Evolutionary conservation across 495 filamentous ascomycete species (phyloP), one percentile per base, ranked within the genome.

Genomic region (Talaromyces thailandensis): DNA sequence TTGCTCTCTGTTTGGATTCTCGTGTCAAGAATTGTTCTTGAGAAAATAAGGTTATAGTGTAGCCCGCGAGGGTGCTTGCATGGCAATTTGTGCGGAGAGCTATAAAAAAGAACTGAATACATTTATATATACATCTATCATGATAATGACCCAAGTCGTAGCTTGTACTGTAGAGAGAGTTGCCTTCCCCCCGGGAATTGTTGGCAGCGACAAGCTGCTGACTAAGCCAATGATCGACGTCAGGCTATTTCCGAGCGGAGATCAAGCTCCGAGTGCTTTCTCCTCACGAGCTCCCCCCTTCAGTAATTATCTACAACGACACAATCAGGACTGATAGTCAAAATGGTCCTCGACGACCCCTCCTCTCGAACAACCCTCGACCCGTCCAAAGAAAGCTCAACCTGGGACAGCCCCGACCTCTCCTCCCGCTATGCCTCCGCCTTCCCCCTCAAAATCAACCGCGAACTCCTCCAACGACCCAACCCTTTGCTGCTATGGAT

Each of bases 401-500:
- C 59, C n/a, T 61, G 59, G 59, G 43, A 61, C 43, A 61, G 43
- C 59, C 59, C 59, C 37, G 59, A 61, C 28, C 59, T 48, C 43
- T 21, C 23, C 6, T 50, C 37, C 4, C 59, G 24, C 37, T 32
- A 61, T 32, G 59, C 59, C 25, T 25, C 59, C 24, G 40, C 52
- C 40, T 61, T 61, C 26, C 59, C 59, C 2, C 40, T 50, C 59
- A 51, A 51, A 23, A 45, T 61, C 24, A 32, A 61, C 25, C 59
- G 45, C 14, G 6, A 61, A 35, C 28, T 52, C 43, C 45, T 61
- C 26, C 59, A 51, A 28, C 59, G 37, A 1, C 59, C 59, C 14
- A 61, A 73, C 31, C 62, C 59, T 0, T 65, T 76, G 55, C 69
- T 68, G 6, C 62, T 75, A 4, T 70, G 68, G 56, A 64, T 70